Base-by-base conservation (phyloP, 306 rosid genomes). In the Trifolium repens region DNA sequence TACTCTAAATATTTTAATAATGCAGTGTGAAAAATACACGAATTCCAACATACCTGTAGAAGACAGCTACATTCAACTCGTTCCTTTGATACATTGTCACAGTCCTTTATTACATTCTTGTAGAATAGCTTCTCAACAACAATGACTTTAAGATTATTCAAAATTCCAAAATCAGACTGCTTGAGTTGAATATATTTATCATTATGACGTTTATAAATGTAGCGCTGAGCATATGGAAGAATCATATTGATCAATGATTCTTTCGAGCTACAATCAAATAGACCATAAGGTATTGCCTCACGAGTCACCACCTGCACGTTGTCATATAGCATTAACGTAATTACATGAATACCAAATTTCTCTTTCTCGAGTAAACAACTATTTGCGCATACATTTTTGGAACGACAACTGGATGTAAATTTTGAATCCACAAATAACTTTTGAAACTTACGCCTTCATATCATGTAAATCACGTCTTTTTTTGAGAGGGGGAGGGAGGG, bases 221-320 rank as follows among this genome's bases (percentile, higher is more conserved):
- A 94, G 83, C 98, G 98, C 88, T 94, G 98, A 22, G 91, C 91
- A 74, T 82, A 91, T 68, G 98, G 97, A 78, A 94, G 90, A 84
- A 76, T 84, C 97, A 96, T 91, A 81, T 90, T 88, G 74, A 94
- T 64, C 82, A 91, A 81, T 74, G 93, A 85, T 49, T 81, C 82
- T 82, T 85, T 88, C 44, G 72, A 76, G 82, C 87, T 78, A 75
- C 73, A 71, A 82, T 91, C 91, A 79, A 80, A 82, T 69, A 42
- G 69, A 73, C 93, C 90, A 81, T 85, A 69, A 85, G 79, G 86
- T 78, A 90, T 85, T 65, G 97, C 90, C 82, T 91, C 91, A 15
- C 89, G 98, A 73, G 93, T 90, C 35, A 94, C 94, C 77, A 90
- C 88, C 98, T 94, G 93, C 88, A 87, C 35, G 55, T 19, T 55